phyloP scores from a whole-genome alignment of 2,329 filamentous ascomycete genomes.

The Phialophora chinensis region DNA sequence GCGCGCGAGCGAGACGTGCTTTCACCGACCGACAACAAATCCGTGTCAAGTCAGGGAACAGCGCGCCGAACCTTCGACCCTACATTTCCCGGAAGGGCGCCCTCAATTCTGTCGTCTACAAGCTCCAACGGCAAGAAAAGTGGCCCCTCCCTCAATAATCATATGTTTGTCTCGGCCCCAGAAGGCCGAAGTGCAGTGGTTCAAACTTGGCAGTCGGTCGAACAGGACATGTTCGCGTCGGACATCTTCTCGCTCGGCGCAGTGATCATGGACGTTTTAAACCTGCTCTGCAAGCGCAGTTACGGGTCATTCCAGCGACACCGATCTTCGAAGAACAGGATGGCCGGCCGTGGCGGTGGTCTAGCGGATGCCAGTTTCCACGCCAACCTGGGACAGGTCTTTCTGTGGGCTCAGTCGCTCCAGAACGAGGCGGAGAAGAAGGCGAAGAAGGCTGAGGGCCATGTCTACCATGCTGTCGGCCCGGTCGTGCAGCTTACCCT shows the following conservation, averaged over 20 bases:
- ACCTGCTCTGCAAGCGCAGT: slow-evolving; percentile 63
- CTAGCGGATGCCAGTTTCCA: slow-evolving; percentile 65
- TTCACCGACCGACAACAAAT: slow-evolving; percentile 25
- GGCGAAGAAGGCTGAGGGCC: slow-evolving; percentile 44
- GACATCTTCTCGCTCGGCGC: slow-evolving; percentile 67
- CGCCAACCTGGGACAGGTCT: slow-evolving; percentile 60
- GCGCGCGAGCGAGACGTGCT: slow-evolving; percentile 9
- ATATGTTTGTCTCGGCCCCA: slow-evolving; percentile 44
- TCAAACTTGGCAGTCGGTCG: slow-evolving; percentile 49
- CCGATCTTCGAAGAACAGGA: slow-evolving; percentile 59
- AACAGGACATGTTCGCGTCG: slow-evolving; percentile 47
- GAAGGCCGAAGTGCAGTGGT: slow-evolving; percentile 43
- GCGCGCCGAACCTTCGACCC: slow-evolving; percentile 7
- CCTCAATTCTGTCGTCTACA: slow-evolving; percentile 33
- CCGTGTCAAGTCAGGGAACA: slow-evolving; percentile 24
- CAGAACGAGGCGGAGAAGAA: slow-evolving; percentile 55
- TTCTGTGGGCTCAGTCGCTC: slow-evolving; percentile 61
- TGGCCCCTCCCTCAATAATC: slow-evolving; percentile 11
- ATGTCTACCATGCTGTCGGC: slow-evolving; percentile 47
- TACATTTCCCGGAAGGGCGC: slow-evolving; percentile 9
- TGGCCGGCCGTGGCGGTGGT: slow-evolving; percentile 54
- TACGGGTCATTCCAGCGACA: slow-evolving; percentile 62
- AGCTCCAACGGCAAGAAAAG: slow-evolving; percentile 25
- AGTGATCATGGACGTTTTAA: slow-evolving; percentile 64
- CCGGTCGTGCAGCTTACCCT: slow-evolving; percentile 48